phyloP scores from a whole-genome alignment of 1,139 yeast species.

The Zygosaccharomyces sapae region DNA sequence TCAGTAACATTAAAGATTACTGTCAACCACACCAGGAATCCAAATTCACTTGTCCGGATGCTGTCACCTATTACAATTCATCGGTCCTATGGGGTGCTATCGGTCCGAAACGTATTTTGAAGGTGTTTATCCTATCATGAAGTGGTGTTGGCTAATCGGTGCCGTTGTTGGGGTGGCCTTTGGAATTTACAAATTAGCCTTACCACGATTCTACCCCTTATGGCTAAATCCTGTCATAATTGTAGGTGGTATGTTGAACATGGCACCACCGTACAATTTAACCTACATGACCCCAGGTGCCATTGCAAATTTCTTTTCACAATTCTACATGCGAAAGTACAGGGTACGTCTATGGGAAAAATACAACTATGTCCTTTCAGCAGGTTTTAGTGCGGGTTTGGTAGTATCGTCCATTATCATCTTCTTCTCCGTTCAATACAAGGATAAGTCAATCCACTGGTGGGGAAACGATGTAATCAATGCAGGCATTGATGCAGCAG shows the following conservation, averaged over 20 bases:
- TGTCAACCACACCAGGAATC: slow-evolving; percentile 44
- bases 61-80: slow-evolving; percentile 48
- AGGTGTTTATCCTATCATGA: slow-evolving; percentile 47
- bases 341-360: slow-evolving; percentile 59
- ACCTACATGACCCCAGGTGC: slow-evolving; percentile 52
- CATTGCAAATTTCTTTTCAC: slow-evolving; percentile 47
- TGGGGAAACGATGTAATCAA: slow-evolving; percentile 54
- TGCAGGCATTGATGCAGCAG: slow-evolving; percentile 43
- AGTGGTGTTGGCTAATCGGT: slow-evolving; percentile 53
- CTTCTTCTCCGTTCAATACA: slow-evolving; percentile 51
- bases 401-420: slow-evolving; percentile 54
- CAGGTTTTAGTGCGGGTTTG: slow-evolving; percentile 57
- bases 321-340: slow-evolving; percentile 48
- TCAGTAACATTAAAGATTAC: slow-evolving; percentile 44
- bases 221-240: slow-evolving; percentile 48
- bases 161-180: slow-evolving; percentile 45
- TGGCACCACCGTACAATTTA: slow-evolving; percentile 53
- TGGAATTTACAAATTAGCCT: slow-evolving; percentile 42
- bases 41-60: slow-evolving; percentile 45
- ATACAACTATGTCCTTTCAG: slow-evolving; percentile 57
- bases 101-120: slow-evolving; percentile 57
- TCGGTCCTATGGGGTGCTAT: slow-evolving; percentile 61
- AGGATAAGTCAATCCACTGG: slow-evolving; percentile 44
- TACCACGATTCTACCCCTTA: slow-evolving; percentile 33
- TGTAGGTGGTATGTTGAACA: slow-evolving; percentile 43